These are phyloP conservation scores for Corylus americana DNA, from an alignment of 306 rosid genomes.

Conservation along the genomic window DNA sequence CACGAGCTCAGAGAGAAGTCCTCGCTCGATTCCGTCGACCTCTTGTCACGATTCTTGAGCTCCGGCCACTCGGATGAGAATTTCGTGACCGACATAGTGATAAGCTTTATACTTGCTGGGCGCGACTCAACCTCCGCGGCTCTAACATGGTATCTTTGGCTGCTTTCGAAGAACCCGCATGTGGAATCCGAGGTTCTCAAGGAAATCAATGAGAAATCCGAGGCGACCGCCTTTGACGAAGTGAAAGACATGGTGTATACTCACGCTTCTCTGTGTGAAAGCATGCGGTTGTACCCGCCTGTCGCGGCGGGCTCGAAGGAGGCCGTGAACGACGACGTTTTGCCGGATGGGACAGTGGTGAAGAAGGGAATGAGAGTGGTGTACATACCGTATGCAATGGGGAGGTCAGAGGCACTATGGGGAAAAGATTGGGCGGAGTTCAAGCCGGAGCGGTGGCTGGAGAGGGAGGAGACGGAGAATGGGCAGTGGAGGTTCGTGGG, in stretches of 20 bases:
- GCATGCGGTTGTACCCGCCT: conserved; percentile 76
- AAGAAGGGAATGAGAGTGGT: conserved; percentile 57
- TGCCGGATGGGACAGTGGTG: conserved; percentile 64
- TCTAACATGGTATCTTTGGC: conserved; percentile 77
- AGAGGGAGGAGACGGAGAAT: neutral
- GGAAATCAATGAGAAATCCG: conserved; percentile 31
- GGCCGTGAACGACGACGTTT: conserved; percentile 44
- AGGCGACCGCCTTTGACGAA: conserved; percentile 34
- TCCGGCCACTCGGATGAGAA: conserved; percentile 54
- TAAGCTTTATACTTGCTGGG: conserved; percentile 67
- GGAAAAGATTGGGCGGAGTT: conserved; percentile 62
- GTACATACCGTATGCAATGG: conserved; percentile 66
- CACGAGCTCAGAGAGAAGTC: conserved; percentile 30
- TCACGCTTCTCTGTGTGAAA: conserved; percentile 70
- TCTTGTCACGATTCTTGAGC: conserved; percentile 51
- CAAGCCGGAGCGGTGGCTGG: conserved; percentile 73
- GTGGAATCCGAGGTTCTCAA: conserved; percentile 40
- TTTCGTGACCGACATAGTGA: conserved; percentile 50
- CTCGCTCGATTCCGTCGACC: conserved; percentile 36
- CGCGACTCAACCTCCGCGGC: conserved; percentile 63
- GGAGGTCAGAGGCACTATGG: conserved; percentile 58
- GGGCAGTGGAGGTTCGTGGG: conserved; percentile 52
- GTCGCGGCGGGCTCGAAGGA: conserved; percentile 50
- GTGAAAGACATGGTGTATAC: conserved; percentile 62
- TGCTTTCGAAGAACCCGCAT: conserved; percentile 37